Percentiles rank a stretch among this genome's conserved stretches.
These are phyloP conservation scores for Conoideocrella luteorostrata DNA, from an alignment of 2,329 filamentous ascomycete species.

Conservation along the genomic window DNA sequence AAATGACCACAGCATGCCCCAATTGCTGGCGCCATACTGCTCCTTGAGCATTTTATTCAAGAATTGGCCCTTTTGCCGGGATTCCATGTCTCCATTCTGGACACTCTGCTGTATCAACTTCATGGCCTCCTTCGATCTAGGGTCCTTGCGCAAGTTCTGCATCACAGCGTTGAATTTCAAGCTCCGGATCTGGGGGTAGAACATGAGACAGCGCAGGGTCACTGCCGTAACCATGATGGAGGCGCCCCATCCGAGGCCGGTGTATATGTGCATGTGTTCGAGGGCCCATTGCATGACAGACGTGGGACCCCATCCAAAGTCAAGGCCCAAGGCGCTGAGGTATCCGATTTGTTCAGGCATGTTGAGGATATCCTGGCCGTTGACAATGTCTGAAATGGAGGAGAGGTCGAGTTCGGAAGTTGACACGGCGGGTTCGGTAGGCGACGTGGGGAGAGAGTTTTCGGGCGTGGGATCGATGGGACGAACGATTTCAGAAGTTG, in stretches of 20 bases:
- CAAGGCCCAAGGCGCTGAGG: slow-evolving; percentile 72
- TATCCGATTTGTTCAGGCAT: slow-evolving; percentile 77
- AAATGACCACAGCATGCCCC: slow-evolving; percentile 31
- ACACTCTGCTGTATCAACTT: slow-evolving; percentile 43
- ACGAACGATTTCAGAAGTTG: slow-evolving; percentile 11
- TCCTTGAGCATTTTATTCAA: slow-evolving; percentile 30
- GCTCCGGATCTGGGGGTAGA: slow-evolving; percentile 50
- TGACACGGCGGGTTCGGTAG: slow-evolving; percentile 16
- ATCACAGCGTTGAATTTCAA: slow-evolving; percentile 45
- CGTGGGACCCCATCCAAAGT: slow-evolving; percentile 80
- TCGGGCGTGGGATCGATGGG: slow-evolving; percentile 10
- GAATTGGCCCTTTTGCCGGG: slow-evolving; percentile 26
- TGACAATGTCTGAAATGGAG: slow-evolving; percentile 27
- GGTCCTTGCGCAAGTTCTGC: slow-evolving; percentile 48
- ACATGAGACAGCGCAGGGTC: slow-evolving; percentile 55
- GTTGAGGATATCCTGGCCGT: slow-evolving; percentile 41
- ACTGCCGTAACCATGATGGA: slow-evolving; percentile 63
- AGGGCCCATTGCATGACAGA: slow-evolving; percentile 66
- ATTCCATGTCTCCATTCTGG: slow-evolving; percentile 37
- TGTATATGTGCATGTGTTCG: slow-evolving; percentile 75
- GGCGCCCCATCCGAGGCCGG: slow-evolving; percentile 74
- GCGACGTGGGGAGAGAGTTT: slow-evolving; percentile 10
- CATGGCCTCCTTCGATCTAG: slow-evolving; percentile 42
- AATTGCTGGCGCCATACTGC: slow-evolving; percentile 27
- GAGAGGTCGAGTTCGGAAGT: slow-evolving; percentile 28